A percentile compares a stretch with the other conserved stretches of the same genome.
Evolutionary conservation across 2,329 filamentous ascomycete genomes (phyloP).

Genomic region (Periglandula ipomoeae): DNA sequence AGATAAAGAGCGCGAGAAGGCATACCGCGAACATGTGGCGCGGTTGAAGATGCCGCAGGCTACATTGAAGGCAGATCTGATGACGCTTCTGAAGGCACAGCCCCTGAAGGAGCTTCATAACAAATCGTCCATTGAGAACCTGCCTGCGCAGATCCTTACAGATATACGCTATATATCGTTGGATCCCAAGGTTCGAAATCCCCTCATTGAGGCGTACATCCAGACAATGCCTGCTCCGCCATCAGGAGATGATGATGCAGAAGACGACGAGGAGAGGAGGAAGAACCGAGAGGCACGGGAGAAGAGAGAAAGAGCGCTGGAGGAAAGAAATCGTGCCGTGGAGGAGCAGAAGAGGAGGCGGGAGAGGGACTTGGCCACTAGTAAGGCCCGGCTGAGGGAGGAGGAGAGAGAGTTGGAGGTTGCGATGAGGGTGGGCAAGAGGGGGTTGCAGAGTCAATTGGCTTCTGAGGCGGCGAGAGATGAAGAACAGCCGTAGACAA

Average conservation of each 20-base stretch:
- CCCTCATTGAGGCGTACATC: slow-evolving; percentile 58
- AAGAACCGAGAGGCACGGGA: slow-evolving; percentile 42
- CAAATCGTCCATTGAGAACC: slow-evolving; percentile 42
- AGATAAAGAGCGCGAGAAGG: slow-evolving; percentile 72
- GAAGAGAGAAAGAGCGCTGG: slow-evolving; percentile 56
- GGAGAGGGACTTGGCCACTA: slow-evolving; percentile 48
- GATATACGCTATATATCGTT: slow-evolving; percentile 65
- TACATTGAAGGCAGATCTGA: slow-evolving; percentile 61
- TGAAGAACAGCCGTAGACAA: slow-evolving; percentile 13
- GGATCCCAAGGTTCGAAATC: slow-evolving; percentile 49
- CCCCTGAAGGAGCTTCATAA: slow-evolving; percentile 51
- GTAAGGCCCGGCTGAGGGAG: slow-evolving; percentile 52
- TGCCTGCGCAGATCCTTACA: slow-evolving; percentile 53
- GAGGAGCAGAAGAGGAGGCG: slow-evolving; percentile 54
- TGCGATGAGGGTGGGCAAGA: slow-evolving; percentile 61
- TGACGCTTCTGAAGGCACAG: slow-evolving; percentile 52
- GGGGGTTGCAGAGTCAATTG: slow-evolving; percentile 55
- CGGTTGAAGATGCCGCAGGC: slow-evolving; percentile 57
- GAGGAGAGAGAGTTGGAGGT: slow-evolving; percentile 59
- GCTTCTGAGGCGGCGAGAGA: slow-evolving; percentile 18
- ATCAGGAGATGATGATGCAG: slow-evolving; percentile 23
- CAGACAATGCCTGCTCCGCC: slow-evolving; percentile 53
- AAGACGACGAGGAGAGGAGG: slow-evolving; percentile 41
- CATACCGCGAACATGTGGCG: slow-evolving; percentile 65
- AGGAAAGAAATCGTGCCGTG: slow-evolving; percentile 53